phyloP scores from a whole-genome alignment of 257 asterid species.

The Oldenlandia corymbosa region DNA sequence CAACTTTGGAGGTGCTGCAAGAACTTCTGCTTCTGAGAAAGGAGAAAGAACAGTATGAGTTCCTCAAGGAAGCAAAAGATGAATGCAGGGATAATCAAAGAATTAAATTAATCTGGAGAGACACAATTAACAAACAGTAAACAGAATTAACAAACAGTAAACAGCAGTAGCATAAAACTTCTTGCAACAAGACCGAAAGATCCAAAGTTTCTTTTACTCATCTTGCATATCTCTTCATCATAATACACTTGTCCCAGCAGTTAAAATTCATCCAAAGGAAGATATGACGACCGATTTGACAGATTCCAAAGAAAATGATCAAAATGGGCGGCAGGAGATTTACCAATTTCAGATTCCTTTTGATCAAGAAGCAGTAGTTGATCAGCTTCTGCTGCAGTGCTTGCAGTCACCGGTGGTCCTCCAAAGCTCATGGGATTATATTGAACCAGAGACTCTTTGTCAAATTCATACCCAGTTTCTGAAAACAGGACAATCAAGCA shows the following conservation, averaged over 20 bases:
- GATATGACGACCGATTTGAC: too few species aligned
- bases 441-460: slow-evolving; percentile 41
- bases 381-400: slow-evolving; percentile 68
- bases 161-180: too few species aligned
- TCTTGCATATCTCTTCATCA: too few species aligned
- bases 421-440: slow-evolving; percentile 94
- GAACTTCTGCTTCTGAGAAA: slow-evolving; percentile 76
- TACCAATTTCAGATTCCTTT: slow-evolving; percentile 74
- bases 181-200: too few species aligned
- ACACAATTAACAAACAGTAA: neutral
- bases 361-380: slow-evolving; percentile 43
- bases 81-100: neutral
- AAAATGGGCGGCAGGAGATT: neutral
- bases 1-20: slow-evolving; percentile 91
- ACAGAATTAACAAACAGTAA: too few species aligned
- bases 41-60: slow-evolving; percentile 16
- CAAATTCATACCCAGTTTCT: slow-evolving; percentile 65
- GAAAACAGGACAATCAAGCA: too few species aligned
- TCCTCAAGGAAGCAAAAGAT: neutral
- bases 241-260: too few species aligned
- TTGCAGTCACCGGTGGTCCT: slow-evolving; percentile 72
- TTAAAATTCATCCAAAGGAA: too few species aligned
- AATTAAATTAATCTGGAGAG: neutral
- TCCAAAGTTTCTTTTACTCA: too few species aligned
- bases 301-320: too few species aligned